Evolutionary conservation across 352 stramenopile species (phyloP), one percentile per base, ranked within the genome.

Genomic region (Phytophthora quininea): DNA sequence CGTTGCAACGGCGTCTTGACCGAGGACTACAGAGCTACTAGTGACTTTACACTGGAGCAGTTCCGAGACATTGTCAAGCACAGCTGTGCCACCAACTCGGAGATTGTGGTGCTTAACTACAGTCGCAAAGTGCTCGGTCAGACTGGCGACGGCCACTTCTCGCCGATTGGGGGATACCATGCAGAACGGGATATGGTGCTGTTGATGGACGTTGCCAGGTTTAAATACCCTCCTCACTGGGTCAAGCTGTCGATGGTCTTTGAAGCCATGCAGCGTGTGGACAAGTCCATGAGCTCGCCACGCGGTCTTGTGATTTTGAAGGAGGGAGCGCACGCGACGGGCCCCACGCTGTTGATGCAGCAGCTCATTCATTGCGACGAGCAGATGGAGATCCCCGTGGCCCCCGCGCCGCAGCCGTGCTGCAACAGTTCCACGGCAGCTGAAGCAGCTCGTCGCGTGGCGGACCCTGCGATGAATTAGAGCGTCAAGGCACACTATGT

Each of bases 121-220:
- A 89, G 79, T 12, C 87, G 97, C 52, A 88, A 97, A 71, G 83
- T 86, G 53, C 77, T 99, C 3, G 76, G 81, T 14, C 97, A 99
- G 76, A 99, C 96, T 0, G 97, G 97, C 15, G 88, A 89, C 58
- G 97, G 97, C 15, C 97, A 99, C 74, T 99, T 99, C 71, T 98
- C 90, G 37, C 97, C 97, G 10, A 93, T 99, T 58, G 97, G 90
- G 47, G 97, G 94, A 3, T 99, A 99, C 75, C 83, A 98, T 70
- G 76, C 74, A 43, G 82, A 76, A 67, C 83, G 82, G 12, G 96
- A 99, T 54, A 91, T 94, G 80, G 93, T 99, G 48, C 77, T 99
- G 24, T 86, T 99, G 38, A 79, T 99, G 57, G 97, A 99, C 66
- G 97, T 98, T 8, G 95, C 96, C 38, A 78, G 95, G 29, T 98